Evolutionary conservation across 1,284 basidiomycete genomes (phyloP), one percentile per base, ranked within the genome.

Genomic region (Caloboletus inedulis): DNA sequence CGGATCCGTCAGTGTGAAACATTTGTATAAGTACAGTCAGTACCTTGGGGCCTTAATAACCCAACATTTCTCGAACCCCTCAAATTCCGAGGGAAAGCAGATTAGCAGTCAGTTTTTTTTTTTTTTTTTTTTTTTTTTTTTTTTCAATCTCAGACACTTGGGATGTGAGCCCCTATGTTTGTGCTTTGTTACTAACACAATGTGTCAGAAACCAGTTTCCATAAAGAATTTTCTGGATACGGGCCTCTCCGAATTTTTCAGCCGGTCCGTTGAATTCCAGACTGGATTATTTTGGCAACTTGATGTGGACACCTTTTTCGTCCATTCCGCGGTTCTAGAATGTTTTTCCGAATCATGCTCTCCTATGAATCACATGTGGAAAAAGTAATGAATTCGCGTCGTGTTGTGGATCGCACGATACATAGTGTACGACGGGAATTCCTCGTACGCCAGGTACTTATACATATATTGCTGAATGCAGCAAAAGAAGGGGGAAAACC

Each of bases 371-470:
- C 55, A 65, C 53, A 35, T 47, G 64, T 19, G 19, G 25, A 8
- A 39, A 18, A 23, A 37, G 30, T 4, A 40, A 47, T 49, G 47
- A 27, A 59, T 48, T 57, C 23, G 30, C 19, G 45, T 47, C 41
- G 37, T 49, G 37, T 61, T 41, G 41, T 44, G 51, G 46, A 41
- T 41, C 48, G 47, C 53, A n/a, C 43, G 55, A 61, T 68, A 64
- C 56, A 63, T 62, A 62, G 39, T 37, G 29, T 37, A 48, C 39
- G 35, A 33, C 8, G 39, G 37, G 40, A 48, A 53, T 58, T 51
- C 46, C 54, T 52, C 54, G 72, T 73, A 73, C 72, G 50, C 72
- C 72, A 47, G 72, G 72, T 72, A 74, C 70, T 63, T 18, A 73
- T 73, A 73, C 66, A 72, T 73, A 72, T 40, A 54, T 31, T 48